phyloP scores from a whole-genome alignment of 1,284 basidiomycete genomes.

The Naganishia albida region DNA sequence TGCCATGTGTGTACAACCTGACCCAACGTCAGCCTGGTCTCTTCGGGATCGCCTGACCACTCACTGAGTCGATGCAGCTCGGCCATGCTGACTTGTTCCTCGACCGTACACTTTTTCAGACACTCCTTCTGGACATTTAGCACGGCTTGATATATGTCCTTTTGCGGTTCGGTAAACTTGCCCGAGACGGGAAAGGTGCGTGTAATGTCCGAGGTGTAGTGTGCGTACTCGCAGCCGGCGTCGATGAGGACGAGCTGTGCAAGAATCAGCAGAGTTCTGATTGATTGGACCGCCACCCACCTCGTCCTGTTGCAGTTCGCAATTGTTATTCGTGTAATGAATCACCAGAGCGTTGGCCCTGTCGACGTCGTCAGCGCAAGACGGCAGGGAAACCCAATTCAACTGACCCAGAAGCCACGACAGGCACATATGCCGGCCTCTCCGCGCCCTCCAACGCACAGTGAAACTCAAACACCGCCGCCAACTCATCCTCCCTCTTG shows the following conservation, averaged over 20 bases:
- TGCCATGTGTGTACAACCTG: constrained; percentile 67
- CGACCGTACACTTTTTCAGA: constrained; percentile 57
- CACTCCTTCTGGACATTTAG: constrained; percentile 58
- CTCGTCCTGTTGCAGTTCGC: constrained; percentile 69
- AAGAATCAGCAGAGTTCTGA: background rate
- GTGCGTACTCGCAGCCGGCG: constrained; percentile 87
- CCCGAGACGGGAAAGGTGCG: constrained; percentile 87
- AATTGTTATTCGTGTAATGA: constrained; percentile 89
- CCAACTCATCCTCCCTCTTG: constrained; percentile 70
- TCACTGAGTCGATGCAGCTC: constrained; percentile 73
- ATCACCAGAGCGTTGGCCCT: constrained; percentile 84
- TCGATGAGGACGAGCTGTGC: constrained; percentile 73
- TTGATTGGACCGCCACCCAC: constrained; percentile 10
- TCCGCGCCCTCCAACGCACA: constrained; percentile 77
- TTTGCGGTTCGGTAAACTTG: constrained; percentile 74
- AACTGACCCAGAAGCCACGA: constrained; percentile 83
- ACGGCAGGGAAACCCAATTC: no score
- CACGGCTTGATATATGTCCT: constrained; percentile 76
- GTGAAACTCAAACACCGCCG: constrained; percentile 84
- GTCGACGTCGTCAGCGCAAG: background rate
- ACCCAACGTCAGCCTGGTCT: background rate
- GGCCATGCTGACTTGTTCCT: constrained; percentile 63
- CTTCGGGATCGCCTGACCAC: constrained; percentile 27
- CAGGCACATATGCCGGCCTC: constrained; percentile 88
- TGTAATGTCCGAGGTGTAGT: constrained; percentile 93